phyloP scores from a whole-genome alignment of 768 basidiomycete species.

The Leccinellum rugosiceps region DNA sequence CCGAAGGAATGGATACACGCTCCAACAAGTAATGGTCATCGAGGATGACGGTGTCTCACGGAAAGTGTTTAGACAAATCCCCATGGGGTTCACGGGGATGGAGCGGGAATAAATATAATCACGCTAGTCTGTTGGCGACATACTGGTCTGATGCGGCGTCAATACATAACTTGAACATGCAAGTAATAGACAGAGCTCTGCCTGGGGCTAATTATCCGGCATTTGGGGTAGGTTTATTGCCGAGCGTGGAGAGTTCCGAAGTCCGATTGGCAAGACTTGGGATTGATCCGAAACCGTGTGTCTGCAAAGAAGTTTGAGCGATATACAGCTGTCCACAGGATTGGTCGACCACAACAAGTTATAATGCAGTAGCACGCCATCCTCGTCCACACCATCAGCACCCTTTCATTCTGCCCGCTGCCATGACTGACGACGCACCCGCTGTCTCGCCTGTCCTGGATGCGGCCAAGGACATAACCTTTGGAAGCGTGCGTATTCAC shows the following conservation, averaged over 20 bases:
- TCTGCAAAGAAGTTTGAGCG: conserved; percentile 8
- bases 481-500: conserved; percentile 52
- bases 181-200: neutral
- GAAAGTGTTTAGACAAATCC: conserved; percentile 45
- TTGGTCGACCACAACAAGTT: conserved; percentile 18
- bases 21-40: conserved; percentile 44
- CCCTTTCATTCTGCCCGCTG: neutral
- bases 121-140: neutral
- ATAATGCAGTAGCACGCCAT: conserved; percentile 25
- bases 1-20: conserved; percentile 42
- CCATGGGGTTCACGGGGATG: conserved; percentile 1
- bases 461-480: conserved; percentile 47
- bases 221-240: too few species aligned
- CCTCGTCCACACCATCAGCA: neutral
- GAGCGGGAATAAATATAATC: conserved; percentile 1
- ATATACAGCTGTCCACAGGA: conserved; percentile 22
- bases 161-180: neutral
- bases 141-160: neutral
- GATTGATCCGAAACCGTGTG: conserved; percentile 4
- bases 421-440: conserved; percentile 22
- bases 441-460: conserved; percentile 14
- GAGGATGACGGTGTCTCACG: conserved; percentile 61
- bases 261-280: conserved; percentile 1
- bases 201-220: neutral
- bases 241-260: conserved; percentile 3